These are phyloP conservation scores for Cordyceps fumosorosea DNA, from an alignment of 2,329 filamentous ascomycete species.

Conservation along the genomic window DNA sequence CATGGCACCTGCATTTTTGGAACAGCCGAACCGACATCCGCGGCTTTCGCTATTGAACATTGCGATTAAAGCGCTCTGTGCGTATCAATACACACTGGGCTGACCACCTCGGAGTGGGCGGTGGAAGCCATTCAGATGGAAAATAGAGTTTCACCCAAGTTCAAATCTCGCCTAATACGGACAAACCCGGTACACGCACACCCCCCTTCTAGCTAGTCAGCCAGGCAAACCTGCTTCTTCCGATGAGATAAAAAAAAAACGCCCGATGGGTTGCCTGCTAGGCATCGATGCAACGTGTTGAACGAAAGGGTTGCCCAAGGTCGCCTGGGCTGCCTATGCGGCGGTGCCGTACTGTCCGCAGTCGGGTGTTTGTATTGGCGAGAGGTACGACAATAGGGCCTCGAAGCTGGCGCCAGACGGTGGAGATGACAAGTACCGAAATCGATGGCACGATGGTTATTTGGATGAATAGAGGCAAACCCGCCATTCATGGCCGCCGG, in stretches of 20 bases:
- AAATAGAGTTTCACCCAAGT: background rate
- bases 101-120: background rate
- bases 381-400: background rate
- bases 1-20: background rate
- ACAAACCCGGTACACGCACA: slow-evolving; percentile 5
- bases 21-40: background rate
- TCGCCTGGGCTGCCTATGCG: background rate
- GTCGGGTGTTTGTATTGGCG: too few relatives aligned
- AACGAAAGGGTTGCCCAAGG: background rate
- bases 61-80: background rate
- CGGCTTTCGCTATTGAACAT: background rate
- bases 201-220: background rate
- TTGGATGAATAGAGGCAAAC: background rate
- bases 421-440: background rate
- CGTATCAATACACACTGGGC: background rate
- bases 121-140: background rate
- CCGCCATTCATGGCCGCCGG: background rate
- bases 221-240: background rate
- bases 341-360: too few relatives aligned
- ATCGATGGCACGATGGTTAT: background rate
- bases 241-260: background rate
- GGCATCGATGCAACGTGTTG: background rate
- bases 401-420: background rate
- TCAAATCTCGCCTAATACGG: slow-evolving; percentile 6
- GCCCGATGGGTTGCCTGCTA: background rate